Conservation (phyloP, 2,329 filamentous ascomycete species). For the Moelleriella libera region DNA sequence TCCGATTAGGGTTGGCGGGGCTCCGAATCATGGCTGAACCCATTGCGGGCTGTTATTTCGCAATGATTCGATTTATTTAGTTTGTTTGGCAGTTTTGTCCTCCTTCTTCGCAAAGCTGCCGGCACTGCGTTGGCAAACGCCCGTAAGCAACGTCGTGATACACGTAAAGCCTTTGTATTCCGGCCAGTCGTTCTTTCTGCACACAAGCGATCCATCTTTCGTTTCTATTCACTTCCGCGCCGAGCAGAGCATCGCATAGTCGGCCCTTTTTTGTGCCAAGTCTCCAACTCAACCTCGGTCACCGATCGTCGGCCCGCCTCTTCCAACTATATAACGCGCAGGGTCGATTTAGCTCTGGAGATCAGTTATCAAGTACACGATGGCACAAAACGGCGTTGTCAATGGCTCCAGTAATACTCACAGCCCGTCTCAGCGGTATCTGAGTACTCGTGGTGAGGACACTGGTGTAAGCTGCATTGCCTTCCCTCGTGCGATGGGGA, state of each 20-base stretch:
- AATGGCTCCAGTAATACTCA: slow-evolving; percentile 21
- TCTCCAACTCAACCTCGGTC: too few species aligned
- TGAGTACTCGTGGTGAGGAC: slow-evolving; percentile 37
- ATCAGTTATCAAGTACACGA: slow-evolving; percentile 10
- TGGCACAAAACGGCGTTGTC: slow-evolving; percentile 26
- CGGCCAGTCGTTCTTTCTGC: too few species aligned
- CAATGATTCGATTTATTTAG: background rate
- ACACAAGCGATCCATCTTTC: too few species aligned
- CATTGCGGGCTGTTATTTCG: background rate
- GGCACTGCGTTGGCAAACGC: background rate
- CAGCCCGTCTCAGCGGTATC: slow-evolving; percentile 31
- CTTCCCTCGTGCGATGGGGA: background rate
- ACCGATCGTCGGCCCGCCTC: too few species aligned
- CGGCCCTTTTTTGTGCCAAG: too few species aligned
- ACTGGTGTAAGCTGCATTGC: slow-evolving; percentile 23
- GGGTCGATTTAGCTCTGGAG: background rate
- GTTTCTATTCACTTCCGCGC: too few species aligned
- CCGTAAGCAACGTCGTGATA: too few species aligned
- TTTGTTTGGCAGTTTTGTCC: background rate
- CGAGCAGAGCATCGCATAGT: too few species aligned
- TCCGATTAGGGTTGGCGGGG: slow-evolving; percentile 11
- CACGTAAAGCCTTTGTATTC: too few species aligned
- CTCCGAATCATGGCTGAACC: slow-evolving; percentile 6
- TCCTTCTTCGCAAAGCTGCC: slow-evolving; percentile 1
- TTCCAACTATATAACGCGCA: background rate